A percentile compares a stretch with the other conserved stretches of the same genome.
phyloP scores from a whole-genome alignment of 805 yeast species.

The Wickerhamomyces queroliae region DNA sequence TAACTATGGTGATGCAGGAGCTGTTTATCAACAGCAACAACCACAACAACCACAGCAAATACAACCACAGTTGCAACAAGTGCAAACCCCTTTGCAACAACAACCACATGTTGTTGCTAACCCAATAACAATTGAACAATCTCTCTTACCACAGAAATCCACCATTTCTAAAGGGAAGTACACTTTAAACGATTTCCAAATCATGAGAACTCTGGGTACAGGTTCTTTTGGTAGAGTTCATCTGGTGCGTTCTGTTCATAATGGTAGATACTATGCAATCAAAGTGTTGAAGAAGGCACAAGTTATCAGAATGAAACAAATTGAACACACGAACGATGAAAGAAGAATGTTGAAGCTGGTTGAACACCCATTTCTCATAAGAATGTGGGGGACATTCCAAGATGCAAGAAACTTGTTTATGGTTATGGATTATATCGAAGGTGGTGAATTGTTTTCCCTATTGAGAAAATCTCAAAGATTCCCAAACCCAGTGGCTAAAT shows the following conservation, averaged over 20 bases:
- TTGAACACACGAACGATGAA: conserved; percentile 95
- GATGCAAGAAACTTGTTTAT: conserved; percentile 79
- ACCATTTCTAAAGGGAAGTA: conserved; percentile 57
- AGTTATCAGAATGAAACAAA: conserved; percentile 89
- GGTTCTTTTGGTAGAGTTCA: conserved; percentile 97
- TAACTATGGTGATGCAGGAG: conserved; percentile 1
- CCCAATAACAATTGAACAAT: conserved; percentile 11
- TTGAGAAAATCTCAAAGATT: conserved; percentile 85
- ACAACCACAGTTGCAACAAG: background rate
- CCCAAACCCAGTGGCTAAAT: conserved; percentile 94
- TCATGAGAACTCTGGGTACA: conserved; percentile 86
- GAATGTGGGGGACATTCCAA: conserved; percentile 98
- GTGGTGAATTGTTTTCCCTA: conserved; percentile 86
- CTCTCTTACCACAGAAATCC: conserved; percentile 21
- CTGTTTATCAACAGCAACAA: background rate
- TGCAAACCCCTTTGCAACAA: background rate
- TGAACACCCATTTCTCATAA: conserved; percentile 83
- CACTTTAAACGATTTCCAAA: conserved; percentile 71
- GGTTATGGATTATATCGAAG: conserved; percentile 97
- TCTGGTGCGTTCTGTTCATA: conserved; percentile 80
- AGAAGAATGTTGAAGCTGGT: conserved; percentile 81
- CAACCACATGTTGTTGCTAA: conserved; percentile 1
- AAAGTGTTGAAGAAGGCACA: conserved; percentile 83
- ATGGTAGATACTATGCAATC: conserved; percentile 89
- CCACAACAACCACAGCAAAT: background rate